A percentile compares a stretch with the other conserved stretches of the same genome.
phyloP scores from a whole-genome alignment of 2,329 filamentous ascomycete species.

The Neurospora crassa region DNA sequence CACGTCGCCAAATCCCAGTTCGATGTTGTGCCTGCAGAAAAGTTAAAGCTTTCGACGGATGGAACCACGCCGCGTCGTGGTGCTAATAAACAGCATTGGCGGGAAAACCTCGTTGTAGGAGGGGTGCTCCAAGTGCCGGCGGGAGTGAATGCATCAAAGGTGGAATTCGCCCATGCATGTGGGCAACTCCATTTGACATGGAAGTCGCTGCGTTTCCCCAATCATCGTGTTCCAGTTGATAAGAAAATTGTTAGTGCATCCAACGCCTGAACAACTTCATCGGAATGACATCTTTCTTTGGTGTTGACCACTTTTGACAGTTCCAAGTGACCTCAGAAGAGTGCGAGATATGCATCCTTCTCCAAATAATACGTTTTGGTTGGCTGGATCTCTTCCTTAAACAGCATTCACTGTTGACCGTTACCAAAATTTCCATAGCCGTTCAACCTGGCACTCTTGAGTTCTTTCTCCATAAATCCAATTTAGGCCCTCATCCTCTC shows the following conservation, averaged over 20 bases:
- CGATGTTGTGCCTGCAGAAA: neutral
- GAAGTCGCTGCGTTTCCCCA: neutral
- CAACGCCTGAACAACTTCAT: neutral
- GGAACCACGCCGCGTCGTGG: neutral
- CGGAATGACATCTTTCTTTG: neutral
- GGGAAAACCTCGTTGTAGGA: neutral
- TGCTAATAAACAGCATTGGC: neutral
- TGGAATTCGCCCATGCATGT: neutral
- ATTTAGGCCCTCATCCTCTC: neutral
- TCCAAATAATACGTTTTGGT: neutral
- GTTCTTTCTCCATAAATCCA: neutral
- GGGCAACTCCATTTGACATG: neutral
- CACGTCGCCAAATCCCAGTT: neutral
- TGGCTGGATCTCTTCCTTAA: neutral
- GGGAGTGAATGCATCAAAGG: neutral
- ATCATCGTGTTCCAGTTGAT: neutral
- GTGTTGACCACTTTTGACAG: neutral
- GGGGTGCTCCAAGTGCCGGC: fast-evolving
- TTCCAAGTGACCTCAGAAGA: neutral
- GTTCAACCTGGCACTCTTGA: neutral
- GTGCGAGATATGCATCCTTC: neutral
- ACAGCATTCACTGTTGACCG: neutral
- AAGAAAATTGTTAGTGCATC: neutral
- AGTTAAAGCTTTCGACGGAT: slow-evolving; percentile 2
- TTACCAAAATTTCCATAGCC: neutral